phyloP scores from a whole-genome alignment of 2,329 filamentous ascomycete species.

The Verticillium klebahnii region DNA sequence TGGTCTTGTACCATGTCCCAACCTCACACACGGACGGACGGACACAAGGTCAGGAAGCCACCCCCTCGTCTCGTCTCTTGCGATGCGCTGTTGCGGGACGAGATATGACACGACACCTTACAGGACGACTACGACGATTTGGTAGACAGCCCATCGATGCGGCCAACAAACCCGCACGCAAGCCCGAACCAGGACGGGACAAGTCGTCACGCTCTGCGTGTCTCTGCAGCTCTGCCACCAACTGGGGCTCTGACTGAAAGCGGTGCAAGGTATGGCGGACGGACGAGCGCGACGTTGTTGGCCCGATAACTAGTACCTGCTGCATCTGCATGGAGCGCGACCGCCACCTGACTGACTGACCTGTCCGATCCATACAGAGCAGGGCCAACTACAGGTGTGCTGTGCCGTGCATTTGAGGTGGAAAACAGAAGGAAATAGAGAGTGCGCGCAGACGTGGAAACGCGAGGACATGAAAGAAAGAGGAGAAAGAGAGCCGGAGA shows the following conservation, averaged over 20 bases:
- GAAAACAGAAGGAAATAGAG: neutral
- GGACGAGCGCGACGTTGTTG: neutral
- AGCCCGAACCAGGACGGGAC: neutral
- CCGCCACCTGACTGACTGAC: neutral
- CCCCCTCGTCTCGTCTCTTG: neutral
- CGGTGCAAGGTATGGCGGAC: neutral
- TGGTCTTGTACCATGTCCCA: neutral
- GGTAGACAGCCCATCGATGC: neutral
- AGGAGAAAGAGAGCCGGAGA: neutral
- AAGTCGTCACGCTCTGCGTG: neutral
- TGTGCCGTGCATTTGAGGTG: neutral
- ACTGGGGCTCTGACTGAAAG: neutral
- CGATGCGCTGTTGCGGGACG: neutral
- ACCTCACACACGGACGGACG: neutral
- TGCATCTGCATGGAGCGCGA: neutral
- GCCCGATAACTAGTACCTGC: constrained; percentile 3
- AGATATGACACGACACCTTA: neutral
- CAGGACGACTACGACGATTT: neutral
- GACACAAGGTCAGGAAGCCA: neutral
- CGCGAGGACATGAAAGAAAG: neutral
- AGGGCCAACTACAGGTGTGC: neutral
- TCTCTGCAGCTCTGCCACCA: neutral
- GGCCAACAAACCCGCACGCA: neutral
- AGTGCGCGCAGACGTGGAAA: neutral
- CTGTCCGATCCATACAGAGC: neutral